Conservation (phyloP, 2,329 filamentous ascomycete species). For the Ophiocordyceps camponoti-floridani region DNA sequence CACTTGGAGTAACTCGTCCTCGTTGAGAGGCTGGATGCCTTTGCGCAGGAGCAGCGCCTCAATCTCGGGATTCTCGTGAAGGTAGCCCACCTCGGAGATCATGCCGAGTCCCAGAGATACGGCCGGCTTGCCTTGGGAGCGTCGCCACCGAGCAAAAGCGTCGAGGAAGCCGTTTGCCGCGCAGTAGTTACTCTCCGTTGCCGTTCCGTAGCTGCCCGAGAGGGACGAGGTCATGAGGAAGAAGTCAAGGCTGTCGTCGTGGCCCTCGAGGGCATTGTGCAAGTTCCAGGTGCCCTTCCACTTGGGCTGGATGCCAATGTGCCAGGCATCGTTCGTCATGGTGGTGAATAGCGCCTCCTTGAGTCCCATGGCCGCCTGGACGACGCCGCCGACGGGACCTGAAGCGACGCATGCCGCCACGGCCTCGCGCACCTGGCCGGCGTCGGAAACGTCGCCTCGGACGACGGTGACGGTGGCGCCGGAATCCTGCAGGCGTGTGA, state of each 20-base stretch:
- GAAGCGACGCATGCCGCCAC: slow-evolving; percentile 1
- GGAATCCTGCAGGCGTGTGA: slow-evolving; percentile 5
- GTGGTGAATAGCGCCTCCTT: slow-evolving; percentile 8
- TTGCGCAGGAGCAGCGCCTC: slow-evolving; percentile 15
- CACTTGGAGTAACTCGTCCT: slow-evolving; percentile 12
- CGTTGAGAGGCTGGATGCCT: slow-evolving; percentile 16
- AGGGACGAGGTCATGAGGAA: slow-evolving; percentile 10
- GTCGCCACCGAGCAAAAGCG: slow-evolving; percentile 12
- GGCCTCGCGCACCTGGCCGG: slow-evolving; percentile 4
- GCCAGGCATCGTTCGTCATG: slow-evolving; percentile 9
- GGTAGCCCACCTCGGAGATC: slow-evolving; percentile 17
- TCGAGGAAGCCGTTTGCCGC: slow-evolving; percentile 15
- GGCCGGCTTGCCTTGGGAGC: slow-evolving; percentile 8
- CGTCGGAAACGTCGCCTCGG: slow-evolving; percentile 6
- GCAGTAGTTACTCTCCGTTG: slow-evolving; percentile 14
- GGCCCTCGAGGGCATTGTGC: slow-evolving; percentile 5
- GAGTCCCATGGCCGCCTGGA: slow-evolving; percentile 16
- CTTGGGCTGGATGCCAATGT: slow-evolving; percentile 9
- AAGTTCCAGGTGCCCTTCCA: slow-evolving; percentile 8
- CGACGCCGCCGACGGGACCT: slow-evolving; percentile 10
- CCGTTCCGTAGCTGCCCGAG: slow-evolving; percentile 12
- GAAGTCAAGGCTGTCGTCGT: slow-evolving; percentile 11
- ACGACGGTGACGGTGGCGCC: slow-evolving; percentile 9
- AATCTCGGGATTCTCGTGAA: slow-evolving; percentile 17
- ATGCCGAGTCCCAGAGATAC: slow-evolving; percentile 13